Evolutionary conservation across 768 basidiomycete species (phyloP), one percentile per base, ranked within the genome.

Genomic region (Suillus americanus): DNA sequence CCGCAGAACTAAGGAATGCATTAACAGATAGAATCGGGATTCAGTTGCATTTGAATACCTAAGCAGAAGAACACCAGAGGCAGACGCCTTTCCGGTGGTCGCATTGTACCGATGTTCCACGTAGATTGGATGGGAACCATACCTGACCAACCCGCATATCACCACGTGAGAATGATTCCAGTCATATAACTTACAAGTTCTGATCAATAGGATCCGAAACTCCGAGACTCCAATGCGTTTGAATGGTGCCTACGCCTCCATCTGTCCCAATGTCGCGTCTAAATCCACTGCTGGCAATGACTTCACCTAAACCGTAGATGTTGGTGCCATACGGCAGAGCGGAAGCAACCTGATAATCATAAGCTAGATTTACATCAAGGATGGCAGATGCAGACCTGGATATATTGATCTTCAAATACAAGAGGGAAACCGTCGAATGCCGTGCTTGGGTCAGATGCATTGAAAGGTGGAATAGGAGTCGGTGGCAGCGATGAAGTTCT

Each of bases 61-160:
- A 66, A 89, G 80, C n/a, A 92, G 74, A 70, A 94, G 90, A 50
- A 93, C 90, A 33, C 92, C 92, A 74, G 92, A 92, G 0, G 90
- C 85, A 60, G 81, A 78, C 1, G 88, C 85, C 6, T 71, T 82
- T 43, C 80, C 78, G 3, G 85, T 82, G 3, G 74, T 75, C 30
- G 77, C 67, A 64, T 89, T 79, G 75, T 82, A 87, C 25, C 89
- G 87, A 71, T 92, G 90, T 68, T 92, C 90, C 57, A 91, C 66
- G 73, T 90, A 90, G 37, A 92, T 75, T 3, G 89, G 85, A 70
- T 91, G 89, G n/a, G 84, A 80, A n/a, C 90, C 89, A 73, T 91
- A 91, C 63, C 87, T 89, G 14, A 45, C 23, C 23, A 57, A 37
- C 6, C 25, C 14, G 1, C 4, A 2, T 65, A 66, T 40, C 59